phyloP scores from a whole-genome alignment of 1,284 basidiomycete genomes.

The Coriolopsis trogii region DNA sequence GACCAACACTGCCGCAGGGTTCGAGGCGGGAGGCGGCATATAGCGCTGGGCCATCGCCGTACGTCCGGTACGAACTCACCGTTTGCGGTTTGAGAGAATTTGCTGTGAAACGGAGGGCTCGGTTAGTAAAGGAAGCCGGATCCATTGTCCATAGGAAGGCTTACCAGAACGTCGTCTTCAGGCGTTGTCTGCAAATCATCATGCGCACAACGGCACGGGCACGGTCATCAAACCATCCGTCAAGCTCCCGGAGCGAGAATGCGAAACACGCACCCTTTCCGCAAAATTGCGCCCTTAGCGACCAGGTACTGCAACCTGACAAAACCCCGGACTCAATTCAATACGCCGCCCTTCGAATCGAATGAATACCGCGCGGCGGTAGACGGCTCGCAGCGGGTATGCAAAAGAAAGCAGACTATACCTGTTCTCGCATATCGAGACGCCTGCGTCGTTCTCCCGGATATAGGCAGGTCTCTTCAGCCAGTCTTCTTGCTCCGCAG shows the following conservation, averaged over 20 bases:
- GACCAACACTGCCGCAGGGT: too few relatives aligned
- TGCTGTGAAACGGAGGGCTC: slow-evolving; percentile 46
- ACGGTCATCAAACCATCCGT: slow-evolving; percentile 28
- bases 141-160: slow-evolving; percentile 25
- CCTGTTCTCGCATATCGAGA: slow-evolving; percentile 82
- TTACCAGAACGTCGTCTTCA: slow-evolving; percentile 80
- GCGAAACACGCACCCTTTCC: slow-evolving; percentile 67
- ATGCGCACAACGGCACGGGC: too few relatives aligned
- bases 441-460: slow-evolving; percentile 69
- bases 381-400: background rate
- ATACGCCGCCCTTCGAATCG: background rate
- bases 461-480: slow-evolving; percentile 83
- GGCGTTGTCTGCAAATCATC: slow-evolving; percentile 55
- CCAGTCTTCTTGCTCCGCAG: slow-evolving; percentile 79
- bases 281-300: slow-evolving; percentile 78
- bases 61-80: too few relatives aligned
- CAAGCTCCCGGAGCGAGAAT: slow-evolving; percentile 6
- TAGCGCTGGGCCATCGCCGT: too few relatives aligned
- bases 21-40: too few relatives aligned
- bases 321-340: slow-evolving; percentile 1
- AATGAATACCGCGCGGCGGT: slow-evolving; percentile 6
- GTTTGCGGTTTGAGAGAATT: slow-evolving; percentile 69
- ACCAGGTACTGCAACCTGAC: slow-evolving; percentile 79
- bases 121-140: slow-evolving; percentile 12
- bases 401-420: slow-evolving; percentile 37